phyloP scores from a whole-genome alignment of 2,329 filamentous ascomycete species.

The Claviceps humidiphila region DNA sequence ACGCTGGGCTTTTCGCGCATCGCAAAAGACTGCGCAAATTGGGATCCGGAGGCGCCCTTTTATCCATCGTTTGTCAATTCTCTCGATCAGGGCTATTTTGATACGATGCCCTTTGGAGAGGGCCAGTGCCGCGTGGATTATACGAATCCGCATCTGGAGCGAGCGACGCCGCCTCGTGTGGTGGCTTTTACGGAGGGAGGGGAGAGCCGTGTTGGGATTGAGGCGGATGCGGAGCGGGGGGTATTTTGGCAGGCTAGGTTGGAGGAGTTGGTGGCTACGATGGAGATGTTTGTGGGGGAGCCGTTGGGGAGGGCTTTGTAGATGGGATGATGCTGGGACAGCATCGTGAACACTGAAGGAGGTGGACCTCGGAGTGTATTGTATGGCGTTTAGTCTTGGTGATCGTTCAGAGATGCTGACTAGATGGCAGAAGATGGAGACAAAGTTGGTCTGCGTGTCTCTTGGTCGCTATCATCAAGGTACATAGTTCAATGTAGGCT shows the following conservation, averaged over 20 bases:
- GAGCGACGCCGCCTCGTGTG: constrained; percentile 12
- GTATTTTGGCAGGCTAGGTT: constrained; percentile 15
- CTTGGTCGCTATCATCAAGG: too few relatives aligned
- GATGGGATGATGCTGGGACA: too few relatives aligned
- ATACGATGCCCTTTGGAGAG: constrained; percentile 15
- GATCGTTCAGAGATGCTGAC: too few relatives aligned
- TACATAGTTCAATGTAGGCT: too few relatives aligned
- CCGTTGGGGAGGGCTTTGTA: not conserved
- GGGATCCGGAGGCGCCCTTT: constrained; percentile 10
- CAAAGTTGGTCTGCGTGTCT: too few relatives aligned
- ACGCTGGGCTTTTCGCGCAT: constrained; percentile 13
- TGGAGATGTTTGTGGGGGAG: constrained; percentile 11
- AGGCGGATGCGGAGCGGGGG: constrained; percentile 14
- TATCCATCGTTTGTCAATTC: constrained; percentile 16
- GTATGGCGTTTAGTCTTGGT: too few relatives aligned
- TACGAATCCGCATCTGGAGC: constrained; percentile 13
- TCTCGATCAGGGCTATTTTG: constrained; percentile 16
- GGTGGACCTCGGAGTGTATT: too few relatives aligned
- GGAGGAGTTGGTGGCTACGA: constrained; percentile 9
- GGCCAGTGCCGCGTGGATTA: constrained; percentile 15
- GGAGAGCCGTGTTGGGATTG: constrained; percentile 14
- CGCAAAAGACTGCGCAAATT: constrained; percentile 10
- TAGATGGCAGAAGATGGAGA: too few relatives aligned
- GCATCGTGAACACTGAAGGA: too few relatives aligned
- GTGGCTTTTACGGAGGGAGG: constrained; percentile 14